Evolutionary conservation across 106 monocot genomes (phyloP), one percentile per base, ranked within the genome.

Genomic region (Acanthochlamys bracteata): DNA sequence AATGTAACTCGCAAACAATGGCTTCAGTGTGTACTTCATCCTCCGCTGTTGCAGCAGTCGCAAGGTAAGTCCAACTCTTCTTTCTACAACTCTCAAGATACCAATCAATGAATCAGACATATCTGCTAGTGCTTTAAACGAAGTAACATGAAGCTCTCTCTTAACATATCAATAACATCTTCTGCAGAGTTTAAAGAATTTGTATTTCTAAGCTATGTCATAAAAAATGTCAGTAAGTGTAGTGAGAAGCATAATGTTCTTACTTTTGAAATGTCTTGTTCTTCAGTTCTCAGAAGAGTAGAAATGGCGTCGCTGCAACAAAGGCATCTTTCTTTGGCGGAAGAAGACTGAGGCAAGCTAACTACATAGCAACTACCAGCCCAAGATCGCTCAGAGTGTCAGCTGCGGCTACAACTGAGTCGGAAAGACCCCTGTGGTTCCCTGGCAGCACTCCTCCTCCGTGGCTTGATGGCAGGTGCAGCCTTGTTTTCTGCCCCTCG

Each of bases 391-490:
- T 96, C 13, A 51, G 78, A 13, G 88, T 85, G 9, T 70, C 83
- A 7, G 85, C 86, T 1, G 86, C 74, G 7, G 81, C 77, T 0
- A 58, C 78, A 4, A 0, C 81, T 7, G 95, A 96, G 33, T 2
- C 81, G 1, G 95, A 96, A 33, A 87, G 95, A 24, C 95, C 95
- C 0, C 53, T 96, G 72, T 96, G 95, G 95, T 96, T 96, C 78
- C 95, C 95, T 0, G 95, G 95, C 56, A 96, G 95, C 87, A 90
- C 74, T 65, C 95, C 95, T 72, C 95, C 95, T 20, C 74, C 77
- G 42, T 96, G 95, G 95, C 95, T 96, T 66, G 95, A 96, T 65
- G 95, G 95, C 65, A 90, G 89, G 89, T 85, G 0, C 8, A 43
- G 10, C 10, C 49, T 14, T 49, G 49, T 49, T 42, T 9, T 11